Conservation (phyloP, 306 rosid species). For the Trifolium subterraneum region DNA sequence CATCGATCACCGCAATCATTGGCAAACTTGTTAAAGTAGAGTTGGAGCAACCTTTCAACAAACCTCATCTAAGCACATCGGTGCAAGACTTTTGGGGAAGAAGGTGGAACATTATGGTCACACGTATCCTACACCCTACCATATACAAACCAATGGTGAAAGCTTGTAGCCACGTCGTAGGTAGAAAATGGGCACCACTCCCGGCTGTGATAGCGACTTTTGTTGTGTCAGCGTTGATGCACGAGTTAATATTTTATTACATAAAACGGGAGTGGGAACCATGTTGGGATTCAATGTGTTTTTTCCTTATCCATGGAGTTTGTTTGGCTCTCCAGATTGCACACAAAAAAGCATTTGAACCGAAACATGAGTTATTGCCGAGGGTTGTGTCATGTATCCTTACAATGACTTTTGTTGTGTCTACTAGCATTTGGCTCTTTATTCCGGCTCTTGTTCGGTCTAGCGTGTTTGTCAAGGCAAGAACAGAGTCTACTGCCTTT, state of each 20-base stretch:
- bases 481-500: neutral
- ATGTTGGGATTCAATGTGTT: slow-evolving; percentile 40
- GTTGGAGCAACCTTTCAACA: slow-evolving; percentile 37
- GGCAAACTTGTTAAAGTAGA: slow-evolving; percentile 1
- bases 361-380: slow-evolving; percentile 5
- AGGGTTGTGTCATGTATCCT: slow-evolving; percentile 12
- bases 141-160: slow-evolving; percentile 31
- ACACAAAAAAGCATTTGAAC: neutral
- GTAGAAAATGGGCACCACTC: slow-evolving; percentile 37
- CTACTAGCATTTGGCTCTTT: slow-evolving; percentile 23
- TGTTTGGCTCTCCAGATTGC: slow-evolving; percentile 35
- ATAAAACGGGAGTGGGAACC: slow-evolving; percentile 46
- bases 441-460: slow-evolving; percentile 30
- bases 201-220: slow-evolving; percentile 10
- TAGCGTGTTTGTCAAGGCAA: neutral
- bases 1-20: neutral
- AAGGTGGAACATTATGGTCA: slow-evolving; percentile 47
- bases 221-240: slow-evolving; percentile 38
- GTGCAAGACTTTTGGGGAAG: slow-evolving; percentile 47
- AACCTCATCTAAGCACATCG: slow-evolving; percentile 28
- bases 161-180: neutral
- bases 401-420: neutral
- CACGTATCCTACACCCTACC: slow-evolving; percentile 35
- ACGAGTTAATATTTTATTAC: slow-evolving; percentile 38
- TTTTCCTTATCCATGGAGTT: slow-evolving; percentile 39